These are phyloP conservation scores for Penicillium macrosclerotiorum DNA, from an alignment of 495 filamentous ascomycete genomes.

Conservation along the genomic window DNA sequence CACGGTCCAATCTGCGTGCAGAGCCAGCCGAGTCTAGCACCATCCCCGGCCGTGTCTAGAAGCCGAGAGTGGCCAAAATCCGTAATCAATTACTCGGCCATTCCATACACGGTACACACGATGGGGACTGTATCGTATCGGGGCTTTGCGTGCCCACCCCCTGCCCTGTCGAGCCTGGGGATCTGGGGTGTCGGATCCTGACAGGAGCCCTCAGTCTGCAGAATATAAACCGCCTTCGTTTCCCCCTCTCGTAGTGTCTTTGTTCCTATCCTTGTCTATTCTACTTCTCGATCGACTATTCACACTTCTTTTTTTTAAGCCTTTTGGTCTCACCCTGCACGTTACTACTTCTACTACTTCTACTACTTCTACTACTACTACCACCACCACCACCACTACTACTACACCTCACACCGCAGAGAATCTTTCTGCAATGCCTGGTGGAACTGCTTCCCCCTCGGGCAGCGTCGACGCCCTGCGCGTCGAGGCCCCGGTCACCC, in stretches of 20 bases:
- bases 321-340: not conserved
- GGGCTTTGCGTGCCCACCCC: not conserved
- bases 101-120: not conserved
- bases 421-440: slow-evolving; percentile 19
- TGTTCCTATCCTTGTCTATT: slow-evolving; percentile 2
- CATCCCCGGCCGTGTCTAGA: slow-evolving; percentile 4
- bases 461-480: slow-evolving; percentile 40
- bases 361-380: not conserved
- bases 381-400: slow-evolving; percentile 13
- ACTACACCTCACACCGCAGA: too few relatives aligned
- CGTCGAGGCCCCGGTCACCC: slow-evolving; percentile 61
- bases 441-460: slow-evolving; percentile 17
- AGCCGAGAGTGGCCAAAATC: slow-evolving; percentile 14
- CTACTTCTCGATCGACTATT: not conserved
- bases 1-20: not conserved
- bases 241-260: slow-evolving; percentile 1
- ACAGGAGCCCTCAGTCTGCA: not conserved
- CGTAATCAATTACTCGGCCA: slow-evolving; percentile 2
- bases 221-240: slow-evolving; percentile 17
- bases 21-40: slow-evolving; percentile 2
- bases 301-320: not conserved
- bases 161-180: slow-evolving; percentile 6
- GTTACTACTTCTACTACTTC: not conserved
- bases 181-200: slow-evolving; percentile 3
- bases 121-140: slow-evolving; percentile 6